Evolutionary conservation across 1,139 yeast genomes (phyloP).

Genomic region (Hemisphaericaspora subhashii): DNA sequence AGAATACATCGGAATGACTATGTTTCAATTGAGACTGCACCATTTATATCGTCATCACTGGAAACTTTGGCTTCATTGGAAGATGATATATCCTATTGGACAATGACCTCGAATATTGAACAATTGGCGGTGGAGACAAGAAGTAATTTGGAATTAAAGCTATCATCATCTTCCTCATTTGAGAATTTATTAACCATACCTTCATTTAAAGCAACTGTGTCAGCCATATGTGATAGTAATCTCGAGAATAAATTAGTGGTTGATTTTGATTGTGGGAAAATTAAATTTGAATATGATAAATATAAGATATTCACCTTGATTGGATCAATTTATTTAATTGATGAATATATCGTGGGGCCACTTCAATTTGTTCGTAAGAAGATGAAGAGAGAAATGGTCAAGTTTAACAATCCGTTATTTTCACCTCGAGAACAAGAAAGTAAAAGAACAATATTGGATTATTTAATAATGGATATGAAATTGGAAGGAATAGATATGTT

Average conservation of each 20-base stretch:
- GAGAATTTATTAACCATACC: conserved; percentile 11
- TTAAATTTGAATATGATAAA: conserved; percentile 43
- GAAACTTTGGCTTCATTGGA: conserved; percentile 12
- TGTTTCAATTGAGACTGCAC: not conserved
- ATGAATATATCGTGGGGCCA: conserved; percentile 47
- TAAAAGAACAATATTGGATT: conserved; percentile 11
- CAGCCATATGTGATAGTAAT: conserved; percentile 7
- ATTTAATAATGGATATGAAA: conserved; percentile 18
- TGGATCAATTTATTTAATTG: conserved; percentile 54
- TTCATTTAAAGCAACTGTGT: conserved; percentile 5
- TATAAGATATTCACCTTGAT: conserved; percentile 52
- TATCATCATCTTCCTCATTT: conserved; percentile 4
- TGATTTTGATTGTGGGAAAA: conserved; percentile 17
- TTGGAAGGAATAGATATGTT: conserved; percentile 26
- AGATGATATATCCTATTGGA: conserved; percentile 12
- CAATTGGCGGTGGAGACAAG: conserved; percentile 10
- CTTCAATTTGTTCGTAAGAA: conserved; percentile 23
- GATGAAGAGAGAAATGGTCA: conserved; percentile 20
- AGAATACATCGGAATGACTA: conserved; percentile 1
- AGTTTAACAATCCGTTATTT: conserved; percentile 9
- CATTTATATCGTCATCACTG: conserved; percentile 12
- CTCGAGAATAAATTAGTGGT: conserved; percentile 13
- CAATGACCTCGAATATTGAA: conserved; percentile 9
- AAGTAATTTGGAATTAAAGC: conserved; percentile 8
- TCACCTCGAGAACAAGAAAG: not conserved